These are phyloP conservation scores for Pichia rugopelliculosa DNA, from an alignment of 805 yeast species.

Conservation along the genomic window DNA sequence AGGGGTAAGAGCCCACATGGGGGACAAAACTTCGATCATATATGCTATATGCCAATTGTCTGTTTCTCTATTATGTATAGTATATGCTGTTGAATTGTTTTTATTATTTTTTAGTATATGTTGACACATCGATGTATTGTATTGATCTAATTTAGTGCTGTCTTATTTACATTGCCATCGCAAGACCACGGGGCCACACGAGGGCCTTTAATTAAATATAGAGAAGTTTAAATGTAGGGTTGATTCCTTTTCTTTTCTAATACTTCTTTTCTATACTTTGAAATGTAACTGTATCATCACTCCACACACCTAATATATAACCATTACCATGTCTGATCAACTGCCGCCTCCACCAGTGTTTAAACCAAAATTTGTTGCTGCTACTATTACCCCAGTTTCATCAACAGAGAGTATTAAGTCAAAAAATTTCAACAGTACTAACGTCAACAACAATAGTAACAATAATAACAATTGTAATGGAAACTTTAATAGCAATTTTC, in stretches of 20 bases:
- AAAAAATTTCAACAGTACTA: too few species aligned
- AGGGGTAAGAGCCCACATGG: not conserved
- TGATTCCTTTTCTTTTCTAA: not conserved
- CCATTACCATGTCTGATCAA: not conserved
- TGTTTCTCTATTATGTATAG: too few species aligned
- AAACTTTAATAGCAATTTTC: slow-evolving; percentile 16
- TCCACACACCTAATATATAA: too few species aligned
- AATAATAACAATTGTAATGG: not conserved
- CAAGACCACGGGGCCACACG: not conserved
- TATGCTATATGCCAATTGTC: too few species aligned
- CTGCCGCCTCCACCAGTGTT: slow-evolving; percentile 42
- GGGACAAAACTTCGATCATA: not conserved
- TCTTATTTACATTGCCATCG: too few species aligned
- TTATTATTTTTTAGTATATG: too few species aligned
- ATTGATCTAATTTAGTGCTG: too few species aligned
- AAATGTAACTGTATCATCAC: too few species aligned
- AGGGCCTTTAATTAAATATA: not conserved
- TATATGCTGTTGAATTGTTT: too few species aligned
- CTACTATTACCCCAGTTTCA: not conserved
- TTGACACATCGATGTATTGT: not conserved
- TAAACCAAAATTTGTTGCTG: slow-evolving; percentile 40
- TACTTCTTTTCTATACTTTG: not conserved
- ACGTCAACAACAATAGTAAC: not conserved
- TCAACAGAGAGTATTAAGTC: not conserved
- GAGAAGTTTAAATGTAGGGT: too few species aligned